phyloP scores from a whole-genome alignment of 2,329 filamentous ascomycete genomes.

The Microascus cirrosus region DNA sequence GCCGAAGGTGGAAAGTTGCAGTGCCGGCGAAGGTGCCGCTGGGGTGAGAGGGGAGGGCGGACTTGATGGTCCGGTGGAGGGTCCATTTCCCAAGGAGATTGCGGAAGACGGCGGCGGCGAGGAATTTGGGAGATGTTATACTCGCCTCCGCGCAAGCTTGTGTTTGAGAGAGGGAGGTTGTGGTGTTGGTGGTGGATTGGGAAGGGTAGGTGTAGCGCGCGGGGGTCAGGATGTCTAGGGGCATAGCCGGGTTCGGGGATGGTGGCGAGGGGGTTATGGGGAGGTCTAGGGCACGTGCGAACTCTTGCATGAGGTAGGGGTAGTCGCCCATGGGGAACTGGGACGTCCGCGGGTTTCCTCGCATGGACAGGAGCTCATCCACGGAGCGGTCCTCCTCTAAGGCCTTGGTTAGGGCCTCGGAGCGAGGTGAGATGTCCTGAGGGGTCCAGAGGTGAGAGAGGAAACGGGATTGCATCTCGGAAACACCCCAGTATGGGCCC shows the following conservation, averaged over 20 bases:
- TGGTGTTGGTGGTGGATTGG: slow-evolving; percentile 26
- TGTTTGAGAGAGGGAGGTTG: slow-evolving; percentile 32
- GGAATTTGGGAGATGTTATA: slow-evolving; percentile 35
- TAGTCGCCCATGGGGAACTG: slow-evolving; percentile 85
- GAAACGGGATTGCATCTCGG: slow-evolving; percentile 74
- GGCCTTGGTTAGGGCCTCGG: slow-evolving; percentile 21
- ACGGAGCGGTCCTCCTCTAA: slow-evolving; percentile 32
- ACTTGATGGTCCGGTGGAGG: slow-evolving; percentile 45
- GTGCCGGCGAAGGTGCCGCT: slow-evolving; percentile 55
- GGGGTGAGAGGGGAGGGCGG: slow-evolving; percentile 44
- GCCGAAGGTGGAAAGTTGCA: slow-evolving; percentile 52
- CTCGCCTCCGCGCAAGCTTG: slow-evolving; percentile 27
- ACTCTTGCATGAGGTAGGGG: slow-evolving; percentile 61
- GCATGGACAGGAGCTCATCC: slow-evolving; percentile 34
- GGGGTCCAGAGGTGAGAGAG: slow-evolving; percentile 49
- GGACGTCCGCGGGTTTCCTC: slow-evolving; percentile 37
- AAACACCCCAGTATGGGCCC: slow-evolving; percentile 75
- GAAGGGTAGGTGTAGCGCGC: slow-evolving; percentile 35
- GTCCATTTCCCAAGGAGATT: slow-evolving; percentile 61
- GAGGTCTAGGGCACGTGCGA: slow-evolving; percentile 48
- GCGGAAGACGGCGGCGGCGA: slow-evolving; percentile 57
- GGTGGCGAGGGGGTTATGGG: slow-evolving; percentile 19
- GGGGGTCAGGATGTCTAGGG: slow-evolving; percentile 40
- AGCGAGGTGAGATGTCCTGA: slow-evolving; percentile 11
- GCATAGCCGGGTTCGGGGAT: slow-evolving; percentile 7